Conservation (phyloP, 148 eudicot species). For the Agrostemma githago region DNA sequence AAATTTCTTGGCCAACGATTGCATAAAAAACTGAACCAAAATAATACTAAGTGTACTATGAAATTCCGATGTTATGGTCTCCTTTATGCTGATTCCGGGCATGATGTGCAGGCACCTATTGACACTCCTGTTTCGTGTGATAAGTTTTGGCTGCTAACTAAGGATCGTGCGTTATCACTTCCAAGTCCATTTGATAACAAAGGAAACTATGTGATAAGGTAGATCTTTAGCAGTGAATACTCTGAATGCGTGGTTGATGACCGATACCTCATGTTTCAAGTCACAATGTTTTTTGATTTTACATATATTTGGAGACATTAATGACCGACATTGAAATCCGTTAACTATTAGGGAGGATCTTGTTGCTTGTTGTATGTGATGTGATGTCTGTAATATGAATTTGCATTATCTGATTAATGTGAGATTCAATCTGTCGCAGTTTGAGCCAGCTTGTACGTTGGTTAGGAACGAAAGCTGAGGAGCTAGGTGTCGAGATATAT, state of each 20-base stretch:
- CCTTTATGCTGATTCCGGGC: constrained; percentile 15
- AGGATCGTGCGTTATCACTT: constrained; percentile 59
- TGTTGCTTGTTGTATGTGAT: not conserved
- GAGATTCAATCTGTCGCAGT: constrained; percentile 42
- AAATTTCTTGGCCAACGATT: not conserved
- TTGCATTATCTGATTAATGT: constrained; percentile 4
- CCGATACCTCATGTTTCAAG: constrained; percentile 2
- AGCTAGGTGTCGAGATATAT: constrained; percentile 93
- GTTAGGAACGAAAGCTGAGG: constrained; percentile 93
- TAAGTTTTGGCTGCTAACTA: constrained; percentile 76
- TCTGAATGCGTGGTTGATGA: too few relatives aligned
- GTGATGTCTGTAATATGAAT: not conserved
- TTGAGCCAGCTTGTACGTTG: constrained; percentile 87
- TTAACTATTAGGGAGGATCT: not conserved
- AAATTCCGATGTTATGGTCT: not conserved
- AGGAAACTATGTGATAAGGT: constrained; percentile 98
- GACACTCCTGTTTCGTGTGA: constrained; percentile 78
- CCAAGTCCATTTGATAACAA: constrained; percentile 86
- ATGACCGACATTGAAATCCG: not conserved
- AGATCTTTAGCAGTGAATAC: constrained; percentile 6
- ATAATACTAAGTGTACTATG: not conserved
- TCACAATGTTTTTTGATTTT: not conserved
- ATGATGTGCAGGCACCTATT: constrained; percentile 72
- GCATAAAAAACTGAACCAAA: not conserved
- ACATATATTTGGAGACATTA: not conserved